A percentile compares a stretch with the other conserved stretches of the same genome.
Evolutionary conservation across 768 basidiomycete species (phyloP).

Genomic region (Phylloporus sp.): DNA sequence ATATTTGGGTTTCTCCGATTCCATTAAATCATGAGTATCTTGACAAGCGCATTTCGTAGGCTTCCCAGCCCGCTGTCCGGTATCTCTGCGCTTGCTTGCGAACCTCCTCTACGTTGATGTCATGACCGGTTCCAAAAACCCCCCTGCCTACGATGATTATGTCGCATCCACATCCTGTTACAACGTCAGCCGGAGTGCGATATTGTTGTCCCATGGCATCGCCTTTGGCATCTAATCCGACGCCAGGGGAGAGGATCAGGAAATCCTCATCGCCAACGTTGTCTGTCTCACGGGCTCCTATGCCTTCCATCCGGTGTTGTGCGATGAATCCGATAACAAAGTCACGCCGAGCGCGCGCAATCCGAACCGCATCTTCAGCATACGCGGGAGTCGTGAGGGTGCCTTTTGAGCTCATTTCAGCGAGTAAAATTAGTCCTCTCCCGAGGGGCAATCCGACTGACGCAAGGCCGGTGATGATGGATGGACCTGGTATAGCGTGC

Average conservation of each 20-base stretch:
- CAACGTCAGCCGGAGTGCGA: constrained; percentile 79
- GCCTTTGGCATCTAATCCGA: constrained; percentile 72
- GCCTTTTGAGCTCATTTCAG: constrained; percentile 94
- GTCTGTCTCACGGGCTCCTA: constrained; percentile 36
- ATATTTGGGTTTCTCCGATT: neutral
- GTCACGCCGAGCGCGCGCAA: constrained; percentile 75
- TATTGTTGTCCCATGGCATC: constrained; percentile 96
- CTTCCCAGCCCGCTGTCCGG: constrained; percentile 81
- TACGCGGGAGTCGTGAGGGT: constrained; percentile 80
- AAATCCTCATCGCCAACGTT: constrained; percentile 63
- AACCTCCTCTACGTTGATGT: constrained; percentile 37
- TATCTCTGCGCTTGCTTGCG: constrained; percentile 77
- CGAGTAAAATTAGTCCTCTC: constrained; percentile 84
- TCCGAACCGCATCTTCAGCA: constrained; percentile 76
- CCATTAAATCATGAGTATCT: constrained; percentile 1
- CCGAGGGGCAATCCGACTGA: constrained; percentile 78
- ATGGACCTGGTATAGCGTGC: constrained; percentile 93
- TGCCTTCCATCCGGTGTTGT: constrained; percentile 73
- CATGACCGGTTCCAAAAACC: constrained; percentile 66
- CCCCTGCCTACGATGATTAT: constrained; percentile 97
- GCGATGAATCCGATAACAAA: constrained; percentile 98
- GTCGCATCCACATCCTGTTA: constrained; percentile 81
- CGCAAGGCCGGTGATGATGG: constrained; percentile 84
- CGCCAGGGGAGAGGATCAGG: constrained; percentile 87
- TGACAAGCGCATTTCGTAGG: constrained; percentile 62